Base-by-base conservation (phyloP, 768 basidiomycete genomes). In the Tricholoma sp. region DNA sequence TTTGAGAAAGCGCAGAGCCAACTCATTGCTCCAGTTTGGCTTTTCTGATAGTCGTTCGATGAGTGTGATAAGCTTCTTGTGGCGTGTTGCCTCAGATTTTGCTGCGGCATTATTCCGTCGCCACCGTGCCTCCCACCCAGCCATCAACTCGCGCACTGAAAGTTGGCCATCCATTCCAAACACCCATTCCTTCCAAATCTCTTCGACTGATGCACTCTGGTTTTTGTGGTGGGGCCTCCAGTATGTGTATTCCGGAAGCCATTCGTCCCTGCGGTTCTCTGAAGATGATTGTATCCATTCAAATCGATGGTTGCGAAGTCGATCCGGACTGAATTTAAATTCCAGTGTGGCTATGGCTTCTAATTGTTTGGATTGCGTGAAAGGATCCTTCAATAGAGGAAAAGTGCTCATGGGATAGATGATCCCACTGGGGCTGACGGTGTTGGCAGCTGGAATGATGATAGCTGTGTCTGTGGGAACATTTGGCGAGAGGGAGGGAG, bases 111-210 rank as follows among this genome's bases (percentile, higher is more conserved):
- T 59, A 53, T 69, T 66, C 2, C 62, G 52, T 28, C 59, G 54
- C 69, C 70, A 72, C 10, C 60, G 48, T 2, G 69, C 69, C 3
- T 34, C 32, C 57, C 57, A 54, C 18, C 15, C 48, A 12, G 32
- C 31, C 12, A 42, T 54, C 9, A 65, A 52, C 36, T 64, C 52
- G 6, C 52, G 33, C 33, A 64, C 49, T 1, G 64, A 66, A 1
- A 72, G 57, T 13, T 52, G 33, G 0, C 68, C 69, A 39, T 70
- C 61, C 18, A 72, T 17, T 7, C 71, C 68, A 39, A 61, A 48
- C 0, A 57, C 37, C 36, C 65, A 61, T 37, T 72, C 71, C 12
- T 55, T 57, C 69, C 70, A 74, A 24, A 70, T 57, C 33, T 71
- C 58, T 12, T 55, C 36, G 41, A 72, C 54, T 0, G 53, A 31